Percentiles rank a stretch among this genome's conserved stretches.
Evolutionary conservation across 2,329 filamentous ascomycete genomes (phyloP).

Genomic region (Magnaporthiopsis incrustans): DNA sequence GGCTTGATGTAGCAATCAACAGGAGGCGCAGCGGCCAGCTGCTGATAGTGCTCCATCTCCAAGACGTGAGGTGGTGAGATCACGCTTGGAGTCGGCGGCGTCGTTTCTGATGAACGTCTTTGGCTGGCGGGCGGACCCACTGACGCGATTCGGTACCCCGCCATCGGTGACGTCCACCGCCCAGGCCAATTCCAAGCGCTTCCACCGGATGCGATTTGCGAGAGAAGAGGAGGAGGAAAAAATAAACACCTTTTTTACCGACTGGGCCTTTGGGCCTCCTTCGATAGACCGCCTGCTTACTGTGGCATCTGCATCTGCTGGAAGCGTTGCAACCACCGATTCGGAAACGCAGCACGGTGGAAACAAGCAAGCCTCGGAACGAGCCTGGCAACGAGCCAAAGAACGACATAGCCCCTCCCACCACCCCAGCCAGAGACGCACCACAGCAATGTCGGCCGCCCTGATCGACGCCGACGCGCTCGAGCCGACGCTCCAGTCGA

Average conservation of each 20-base stretch:
- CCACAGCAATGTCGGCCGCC: slow-evolving; percentile 27
- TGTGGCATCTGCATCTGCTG: background rate
- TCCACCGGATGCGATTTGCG: background rate
- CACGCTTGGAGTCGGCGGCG: no score
- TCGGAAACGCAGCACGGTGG: background rate
- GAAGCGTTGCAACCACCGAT: background rate
- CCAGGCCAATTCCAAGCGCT: background rate
- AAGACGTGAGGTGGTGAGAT: background rate
- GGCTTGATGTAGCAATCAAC: background rate
- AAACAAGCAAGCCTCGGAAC: background rate
- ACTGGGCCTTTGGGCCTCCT: background rate
- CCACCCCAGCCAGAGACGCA: no score
- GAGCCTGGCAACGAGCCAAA: no score
- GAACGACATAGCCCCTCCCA: no score
- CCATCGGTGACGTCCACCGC: background rate
- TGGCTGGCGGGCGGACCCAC: background rate
- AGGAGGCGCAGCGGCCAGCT: background rate
- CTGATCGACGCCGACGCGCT: slow-evolving; percentile 59
- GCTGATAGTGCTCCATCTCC: background rate
- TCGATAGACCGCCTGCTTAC: background rate
- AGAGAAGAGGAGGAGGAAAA: background rate
- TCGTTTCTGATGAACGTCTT: no score
- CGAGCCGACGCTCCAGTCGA: slow-evolving; percentile 87
- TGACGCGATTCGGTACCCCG: background rate
- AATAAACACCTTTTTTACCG: background rate